Percentiles rank a stretch among this genome's conserved stretches.
Conservation (phyloP, 2,329 filamentous ascomycete species). For the Myotisia sp. region DNA sequence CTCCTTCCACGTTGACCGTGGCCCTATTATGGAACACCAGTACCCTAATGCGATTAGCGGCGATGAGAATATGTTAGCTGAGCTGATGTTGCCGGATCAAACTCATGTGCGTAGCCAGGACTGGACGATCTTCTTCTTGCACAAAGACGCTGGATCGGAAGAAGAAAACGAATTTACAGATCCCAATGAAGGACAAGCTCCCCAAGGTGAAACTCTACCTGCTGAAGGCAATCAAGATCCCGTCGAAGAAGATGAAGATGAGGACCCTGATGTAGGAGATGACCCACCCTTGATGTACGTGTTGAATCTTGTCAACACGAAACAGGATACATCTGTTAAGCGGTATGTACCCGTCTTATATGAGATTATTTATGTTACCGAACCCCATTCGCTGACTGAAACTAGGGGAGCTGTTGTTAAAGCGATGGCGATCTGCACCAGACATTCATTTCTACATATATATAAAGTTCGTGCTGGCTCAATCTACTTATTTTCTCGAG, state of each 20-base stretch:
- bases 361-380: background rate
- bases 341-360: slow-evolving; percentile 30
- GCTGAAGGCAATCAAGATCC: slow-evolving; percentile 34
- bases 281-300: slow-evolving; percentile 93
- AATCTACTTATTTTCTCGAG: slow-evolving; percentile 19
- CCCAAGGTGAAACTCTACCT: slow-evolving; percentile 8
- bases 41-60: slow-evolving; percentile 90
- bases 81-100: slow-evolving; percentile 96
- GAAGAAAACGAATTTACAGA: slow-evolving; percentile 56
- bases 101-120: slow-evolving; percentile 89
- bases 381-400: slow-evolving; percentile 10
- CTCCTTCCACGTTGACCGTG: slow-evolving; percentile 91
- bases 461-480: slow-evolving; percentile 74
- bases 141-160: slow-evolving; percentile 78
- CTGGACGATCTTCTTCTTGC: slow-evolving; percentile 98
- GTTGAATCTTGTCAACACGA: slow-evolving; percentile 92
- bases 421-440: slow-evolving; percentile 96
- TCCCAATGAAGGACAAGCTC: slow-evolving; percentile 38
- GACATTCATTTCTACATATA: slow-evolving; percentile 94
- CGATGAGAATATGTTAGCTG: slow-evolving; percentile 94
- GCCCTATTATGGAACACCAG: slow-evolving; percentile 96
- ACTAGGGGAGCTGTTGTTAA: slow-evolving; percentile 80
- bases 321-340: slow-evolving; percentile 84
- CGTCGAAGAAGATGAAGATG: slow-evolving; percentile 33
- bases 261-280: slow-evolving; percentile 56